Evolutionary conservation across 1,139 yeast species (phyloP).

Genomic region (Suhomyces maxii): DNA sequence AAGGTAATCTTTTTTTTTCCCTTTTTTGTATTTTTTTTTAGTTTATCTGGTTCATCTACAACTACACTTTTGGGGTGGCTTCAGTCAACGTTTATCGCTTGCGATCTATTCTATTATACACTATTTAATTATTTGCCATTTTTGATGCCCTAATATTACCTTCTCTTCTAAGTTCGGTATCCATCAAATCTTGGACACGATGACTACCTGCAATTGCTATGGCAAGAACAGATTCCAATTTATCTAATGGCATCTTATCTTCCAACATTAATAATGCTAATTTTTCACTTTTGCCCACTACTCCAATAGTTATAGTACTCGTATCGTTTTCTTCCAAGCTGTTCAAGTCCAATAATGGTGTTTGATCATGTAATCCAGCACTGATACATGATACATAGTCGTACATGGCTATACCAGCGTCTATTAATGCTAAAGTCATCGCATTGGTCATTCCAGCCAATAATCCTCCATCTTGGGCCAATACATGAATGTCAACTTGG

Average conservation of each 20-base stretch:
- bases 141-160: constrained; percentile 51
- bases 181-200: constrained; percentile 81
- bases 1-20: no score
- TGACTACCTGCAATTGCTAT: constrained; percentile 90
- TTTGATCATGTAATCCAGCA: constrained; percentile 75
- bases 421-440: constrained; percentile 85
- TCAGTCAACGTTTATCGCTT: not conserved
- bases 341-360: constrained; percentile 80
- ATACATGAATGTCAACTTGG: constrained; percentile 68
- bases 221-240: constrained; percentile 73
- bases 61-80: not conserved
- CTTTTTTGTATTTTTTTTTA: not conserved
- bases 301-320: constrained; percentile 78
- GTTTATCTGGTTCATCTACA: not conserved
- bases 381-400: constrained; percentile 83
- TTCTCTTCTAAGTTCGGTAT: constrained; percentile 72
- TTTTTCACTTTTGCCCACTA: constrained; percentile 79
- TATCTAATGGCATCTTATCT: constrained; percentile 82
- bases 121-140: constrained; percentile 12
- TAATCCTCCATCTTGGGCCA: constrained; percentile 90
- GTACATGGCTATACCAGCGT: constrained; percentile 94
- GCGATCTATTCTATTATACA: constrained; percentile 7
- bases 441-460: constrained; percentile 82
- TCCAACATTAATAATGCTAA: constrained; percentile 75
- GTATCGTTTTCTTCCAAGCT: constrained; percentile 81